These are phyloP conservation scores for Aleurites moluccanus DNA, from an alignment of 441 rosid species.

Conservation along the genomic window DNA sequence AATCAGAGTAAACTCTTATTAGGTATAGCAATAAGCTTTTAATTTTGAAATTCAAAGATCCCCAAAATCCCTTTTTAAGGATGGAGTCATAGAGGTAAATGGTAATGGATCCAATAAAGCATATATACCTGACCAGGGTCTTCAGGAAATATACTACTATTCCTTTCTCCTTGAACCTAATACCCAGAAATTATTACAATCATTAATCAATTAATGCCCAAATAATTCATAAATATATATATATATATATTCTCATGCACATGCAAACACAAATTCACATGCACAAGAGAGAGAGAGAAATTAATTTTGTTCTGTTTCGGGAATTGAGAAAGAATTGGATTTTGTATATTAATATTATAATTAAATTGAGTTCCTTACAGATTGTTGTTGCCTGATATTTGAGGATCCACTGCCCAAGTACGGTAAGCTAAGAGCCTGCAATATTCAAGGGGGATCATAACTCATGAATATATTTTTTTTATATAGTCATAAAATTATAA, in stretches of 20 bases:
- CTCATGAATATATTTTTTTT: not conserved
- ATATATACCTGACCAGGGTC: slow-evolving; percentile 84
- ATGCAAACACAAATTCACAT: no score
- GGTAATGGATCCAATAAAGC: slow-evolving; percentile 60
- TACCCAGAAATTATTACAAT: slow-evolving; percentile 33
- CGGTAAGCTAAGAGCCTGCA: slow-evolving; percentile 90
- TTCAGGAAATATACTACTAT: slow-evolving; percentile 83
- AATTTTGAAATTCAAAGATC: slow-evolving; percentile 29
- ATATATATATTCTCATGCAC: not conserved
- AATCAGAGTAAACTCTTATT: not conserved
- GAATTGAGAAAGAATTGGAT: slow-evolving; percentile 10
- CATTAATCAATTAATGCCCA: slow-evolving; percentile 35
- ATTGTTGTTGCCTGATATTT: slow-evolving; percentile 58
- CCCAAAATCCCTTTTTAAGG: slow-evolving; percentile 20
- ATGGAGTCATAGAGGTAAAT: not conserved
- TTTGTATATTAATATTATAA: not conserved
- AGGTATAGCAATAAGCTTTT: not conserved
- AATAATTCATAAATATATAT: not conserved
- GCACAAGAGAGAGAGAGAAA: slow-evolving; percentile 5
- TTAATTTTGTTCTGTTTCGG: slow-evolving; percentile 9
- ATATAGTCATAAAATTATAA: not conserved
- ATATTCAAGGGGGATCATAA: slow-evolving; percentile 18
- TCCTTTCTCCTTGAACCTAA: slow-evolving; percentile 75
- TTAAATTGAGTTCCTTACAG: slow-evolving; percentile 37
- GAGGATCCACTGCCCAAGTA: slow-evolving; percentile 81